Conservation (phyloP, 108 stramenopile species). For the Pseudonitzschia pungens region DNA sequence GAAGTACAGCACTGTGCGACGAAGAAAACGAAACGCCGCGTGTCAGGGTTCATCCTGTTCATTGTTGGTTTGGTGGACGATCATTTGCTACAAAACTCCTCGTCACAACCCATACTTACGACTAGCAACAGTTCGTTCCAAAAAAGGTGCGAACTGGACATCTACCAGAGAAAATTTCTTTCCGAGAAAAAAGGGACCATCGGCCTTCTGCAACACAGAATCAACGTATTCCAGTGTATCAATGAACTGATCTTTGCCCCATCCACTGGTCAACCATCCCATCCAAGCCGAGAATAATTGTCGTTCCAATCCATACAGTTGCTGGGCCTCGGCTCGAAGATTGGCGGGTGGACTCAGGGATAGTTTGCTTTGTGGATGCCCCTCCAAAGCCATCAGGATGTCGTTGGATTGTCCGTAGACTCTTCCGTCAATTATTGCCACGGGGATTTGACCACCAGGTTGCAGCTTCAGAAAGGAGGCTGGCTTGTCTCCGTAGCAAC, state of each 20-base stretch:
- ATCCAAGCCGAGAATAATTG: constrained; percentile 86
- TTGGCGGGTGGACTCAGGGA: constrained; percentile 31
- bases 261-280: constrained; percentile 80
- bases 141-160: constrained; percentile 78
- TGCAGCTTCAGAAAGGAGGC: constrained; percentile 64
- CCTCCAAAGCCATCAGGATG: constrained; percentile 71
- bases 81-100: constrained; percentile 53
- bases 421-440: constrained; percentile 77
- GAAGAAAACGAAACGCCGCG: constrained; percentile 40
- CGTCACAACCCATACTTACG: constrained; percentile 24
- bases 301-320: constrained; percentile 79
- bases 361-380: constrained; percentile 51
- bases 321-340: constrained; percentile 40
- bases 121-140: constrained; percentile 86
- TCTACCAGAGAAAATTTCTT: constrained; percentile 70
- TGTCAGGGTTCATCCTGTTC: constrained; percentile 31
- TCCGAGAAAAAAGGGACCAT: constrained; percentile 88
- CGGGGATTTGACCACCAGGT: constrained; percentile 78
- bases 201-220: constrained; percentile 39
- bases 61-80: not conserved
- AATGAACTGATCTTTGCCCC: constrained; percentile 50
- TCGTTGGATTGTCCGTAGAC: constrained; percentile 82
- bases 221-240: constrained; percentile 71
- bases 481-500: constrained; percentile 87
- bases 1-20: constrained; percentile 61